Evolutionary conservation across 495 filamentous ascomycete species (phyloP).

Genomic region (Penicillium maclennaniae): DNA sequence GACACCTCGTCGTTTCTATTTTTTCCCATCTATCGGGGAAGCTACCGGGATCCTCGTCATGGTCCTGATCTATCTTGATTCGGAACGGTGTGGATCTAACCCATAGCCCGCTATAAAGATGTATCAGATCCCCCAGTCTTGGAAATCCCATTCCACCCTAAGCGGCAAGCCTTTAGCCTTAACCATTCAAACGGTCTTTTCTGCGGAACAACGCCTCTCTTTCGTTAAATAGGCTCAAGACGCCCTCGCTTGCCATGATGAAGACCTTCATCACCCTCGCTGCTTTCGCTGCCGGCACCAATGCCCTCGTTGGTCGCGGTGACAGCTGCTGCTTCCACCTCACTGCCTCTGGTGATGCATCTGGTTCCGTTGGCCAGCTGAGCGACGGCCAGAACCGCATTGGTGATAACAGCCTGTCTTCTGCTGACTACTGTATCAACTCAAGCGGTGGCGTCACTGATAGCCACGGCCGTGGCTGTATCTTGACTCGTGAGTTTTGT

Average conservation of each 20-base stretch:
- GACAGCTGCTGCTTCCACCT: slow-evolving; percentile 51
- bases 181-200: neutral
- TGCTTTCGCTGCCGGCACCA: slow-evolving; percentile 35
- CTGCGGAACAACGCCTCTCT: slow-evolving; percentile 1
- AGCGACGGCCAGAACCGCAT: slow-evolving; percentile 53
- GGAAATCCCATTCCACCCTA: neutral
- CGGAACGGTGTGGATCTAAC: slow-evolving; percentile 10
- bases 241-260: slow-evolving; percentile 20
- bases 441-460: slow-evolving; percentile 50
- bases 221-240: slow-evolving; percentile 9
- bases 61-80: slow-evolving; percentile 1
- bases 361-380: slow-evolving; percentile 51
- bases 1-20: slow-evolving; percentile 6
- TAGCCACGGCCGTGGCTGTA: slow-evolving; percentile 50
- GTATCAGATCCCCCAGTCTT: neutral
- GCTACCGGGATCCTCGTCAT: slow-evolving; percentile 6
- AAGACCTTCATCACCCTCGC: slow-evolving; percentile 34
- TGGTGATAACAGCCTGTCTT: slow-evolving; percentile 35
- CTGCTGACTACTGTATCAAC: slow-evolving; percentile 45
- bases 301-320: slow-evolving; percentile 37
- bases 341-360: slow-evolving; percentile 41
- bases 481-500: slow-evolving; percentile 17
- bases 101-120: slow-evolving; percentile 19
- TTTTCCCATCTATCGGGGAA: slow-evolving; percentile 12
- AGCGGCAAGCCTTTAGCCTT: neutral